Evolutionary conservation across 305 asterid genomes (phyloP).

Genomic region (Solanum hybrid): DNA sequence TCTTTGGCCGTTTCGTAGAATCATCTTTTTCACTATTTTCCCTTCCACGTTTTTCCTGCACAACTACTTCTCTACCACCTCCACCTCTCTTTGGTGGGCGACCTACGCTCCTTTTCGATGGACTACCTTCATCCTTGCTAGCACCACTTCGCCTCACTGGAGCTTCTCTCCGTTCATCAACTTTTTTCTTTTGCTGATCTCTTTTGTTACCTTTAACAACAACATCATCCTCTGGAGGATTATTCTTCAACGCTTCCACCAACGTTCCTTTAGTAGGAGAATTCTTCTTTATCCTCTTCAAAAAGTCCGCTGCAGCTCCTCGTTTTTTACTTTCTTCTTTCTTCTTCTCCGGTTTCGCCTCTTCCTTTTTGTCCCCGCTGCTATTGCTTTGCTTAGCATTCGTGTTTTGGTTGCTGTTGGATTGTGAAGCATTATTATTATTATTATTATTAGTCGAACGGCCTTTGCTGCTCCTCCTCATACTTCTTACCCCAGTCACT

Average conservation of each 20-base stretch:
- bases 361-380: constrained; percentile 6
- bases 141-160: constrained; percentile 10
- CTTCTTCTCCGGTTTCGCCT: constrained; percentile 17
- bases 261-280: constrained; percentile 12
- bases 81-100: constrained; percentile 24
- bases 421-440: constrained; percentile 3
- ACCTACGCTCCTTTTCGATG: constrained; percentile 17
- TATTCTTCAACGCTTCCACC: constrained; percentile 14
- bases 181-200: constrained; percentile 17
- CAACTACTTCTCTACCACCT: constrained; percentile 4
- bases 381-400: constrained; percentile 11
- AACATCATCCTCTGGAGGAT: background rate
- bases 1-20: constrained; percentile 22
- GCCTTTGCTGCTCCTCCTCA: constrained; percentile 21
- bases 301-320: constrained; percentile 28
- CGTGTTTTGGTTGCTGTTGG: constrained; percentile 1
- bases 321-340: constrained; percentile 18
- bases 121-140: constrained; percentile 22
- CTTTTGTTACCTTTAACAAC: constrained; percentile 12
- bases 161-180: constrained; percentile 14
- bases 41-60: constrained; percentile 21
- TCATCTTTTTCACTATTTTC: constrained; percentile 18
- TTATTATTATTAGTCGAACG: background rate
- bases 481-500: constrained; percentile 28
- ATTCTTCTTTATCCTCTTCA: constrained; percentile 29